phyloP scores from a whole-genome alignment of 352 stramenopile genomes.

The Phytopythium cucurbitacearum region DNA sequence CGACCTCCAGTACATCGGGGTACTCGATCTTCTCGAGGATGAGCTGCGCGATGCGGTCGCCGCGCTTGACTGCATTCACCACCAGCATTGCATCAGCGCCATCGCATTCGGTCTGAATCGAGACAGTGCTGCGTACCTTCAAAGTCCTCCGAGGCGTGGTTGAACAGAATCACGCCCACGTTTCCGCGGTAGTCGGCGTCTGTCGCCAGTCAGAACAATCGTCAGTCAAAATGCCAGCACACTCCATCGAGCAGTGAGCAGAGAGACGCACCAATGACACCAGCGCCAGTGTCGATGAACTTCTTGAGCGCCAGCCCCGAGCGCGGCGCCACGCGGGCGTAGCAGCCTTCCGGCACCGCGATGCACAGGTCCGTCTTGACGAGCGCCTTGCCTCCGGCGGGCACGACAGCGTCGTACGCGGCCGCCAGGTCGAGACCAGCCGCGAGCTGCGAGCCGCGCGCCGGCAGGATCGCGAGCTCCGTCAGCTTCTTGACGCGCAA shows the following conservation, averaged over 20 bases:
- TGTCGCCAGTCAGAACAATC: slow-evolving; percentile 4
- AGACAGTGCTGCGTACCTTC: slow-evolving; percentile 18
- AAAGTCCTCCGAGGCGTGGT: slow-evolving; percentile 94
- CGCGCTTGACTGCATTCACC: slow-evolving; percentile 69
- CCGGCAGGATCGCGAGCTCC: slow-evolving; percentile 74
- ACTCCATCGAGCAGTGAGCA: not conserved
- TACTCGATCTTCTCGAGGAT: slow-evolving; percentile 96
- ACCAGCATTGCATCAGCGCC: not conserved
- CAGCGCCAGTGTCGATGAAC: slow-evolving; percentile 97
- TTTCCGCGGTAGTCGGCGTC: slow-evolving; percentile 97
- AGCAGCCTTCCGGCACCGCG: slow-evolving; percentile 92
- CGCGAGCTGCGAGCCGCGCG: slow-evolving; percentile 67
- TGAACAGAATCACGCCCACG: slow-evolving; percentile 99
- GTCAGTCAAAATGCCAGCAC: not conserved
- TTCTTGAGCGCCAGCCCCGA: slow-evolving; percentile 97
- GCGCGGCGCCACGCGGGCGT: slow-evolving; percentile 91
- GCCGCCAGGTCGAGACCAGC: slow-evolving; percentile 84
- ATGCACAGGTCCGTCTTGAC: slow-evolving; percentile 97
- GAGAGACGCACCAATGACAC: slow-evolving; percentile 86
- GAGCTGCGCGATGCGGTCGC: slow-evolving; percentile 97
- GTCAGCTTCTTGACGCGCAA: slow-evolving; percentile 86
- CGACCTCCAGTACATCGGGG: slow-evolving; percentile 88
- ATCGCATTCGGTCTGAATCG: not conserved
- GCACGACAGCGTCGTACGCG: slow-evolving; percentile 87
- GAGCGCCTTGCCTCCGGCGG: slow-evolving; percentile 89